Percentiles rank a stretch among this genome's conserved stretches.
These are phyloP conservation scores for Cadophora sp. DNA, from an alignment of 2,329 filamentous ascomycete genomes.

Conservation along the genomic window DNA sequence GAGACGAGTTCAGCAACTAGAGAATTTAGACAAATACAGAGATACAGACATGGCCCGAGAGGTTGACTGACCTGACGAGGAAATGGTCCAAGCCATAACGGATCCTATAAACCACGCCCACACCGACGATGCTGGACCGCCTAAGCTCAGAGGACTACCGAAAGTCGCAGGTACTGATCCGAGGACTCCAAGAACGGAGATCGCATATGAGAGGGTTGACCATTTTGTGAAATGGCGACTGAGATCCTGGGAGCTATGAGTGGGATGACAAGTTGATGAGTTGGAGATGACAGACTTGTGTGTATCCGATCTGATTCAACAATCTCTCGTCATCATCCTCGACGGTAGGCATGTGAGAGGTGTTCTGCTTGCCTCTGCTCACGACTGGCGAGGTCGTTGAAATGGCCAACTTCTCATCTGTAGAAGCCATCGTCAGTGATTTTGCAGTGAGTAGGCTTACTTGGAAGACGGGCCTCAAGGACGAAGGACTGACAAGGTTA, in stretches of 20 bases:
- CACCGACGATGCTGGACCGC: constrained; percentile 67
- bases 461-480: too few relatives aligned
- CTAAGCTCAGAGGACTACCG: constrained; percentile 61
- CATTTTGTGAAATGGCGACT: constrained; percentile 69
- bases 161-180: constrained; percentile 71
- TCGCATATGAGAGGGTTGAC: constrained; percentile 71
- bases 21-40: background rate
- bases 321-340: constrained; percentile 65
- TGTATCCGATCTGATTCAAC: constrained; percentile 67
- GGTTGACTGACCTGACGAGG: constrained; percentile 55
- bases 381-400: background rate
- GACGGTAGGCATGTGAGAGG: constrained; percentile 53
- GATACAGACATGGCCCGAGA: background rate
- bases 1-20: constrained; percentile 36
- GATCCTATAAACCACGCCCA: constrained; percentile 72
- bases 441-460: background rate
- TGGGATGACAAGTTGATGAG: background rate
- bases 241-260: constrained; percentile 55
- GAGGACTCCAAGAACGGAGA: constrained; percentile 68
- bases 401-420: constrained; percentile 20
- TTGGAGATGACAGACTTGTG: constrained; percentile 54
- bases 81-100: constrained; percentile 68
- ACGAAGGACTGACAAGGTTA: background rate
- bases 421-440: constrained; percentile 24
- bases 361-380: constrained; percentile 1